phyloP scores from a whole-genome alignment of 768 basidiomycete genomes.

The Russula abietina region DNA sequence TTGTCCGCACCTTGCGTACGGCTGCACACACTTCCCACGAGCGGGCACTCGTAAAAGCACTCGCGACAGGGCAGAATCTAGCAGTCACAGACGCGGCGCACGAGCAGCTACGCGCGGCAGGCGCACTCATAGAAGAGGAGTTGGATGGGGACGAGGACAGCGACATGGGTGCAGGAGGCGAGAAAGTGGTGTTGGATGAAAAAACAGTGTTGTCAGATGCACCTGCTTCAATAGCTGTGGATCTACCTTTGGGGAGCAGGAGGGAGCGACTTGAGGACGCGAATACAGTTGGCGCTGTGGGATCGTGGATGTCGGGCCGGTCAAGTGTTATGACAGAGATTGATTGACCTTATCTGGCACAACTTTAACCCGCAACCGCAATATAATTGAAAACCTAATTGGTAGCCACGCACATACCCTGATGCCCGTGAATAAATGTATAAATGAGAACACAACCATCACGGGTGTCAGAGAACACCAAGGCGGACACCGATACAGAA shows the following conservation, averaged over 20 bases:
- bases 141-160: background rate
- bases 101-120: constrained; percentile 7
- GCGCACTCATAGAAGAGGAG: constrained; percentile 14
- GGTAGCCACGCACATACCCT: background rate
- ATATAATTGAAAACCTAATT: background rate
- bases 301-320: constrained; percentile 17
- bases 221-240: background rate
- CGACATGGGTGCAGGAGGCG: background rate
- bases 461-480: background rate
- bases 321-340: constrained; percentile 8
- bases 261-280: constrained; percentile 1
- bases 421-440: background rate
- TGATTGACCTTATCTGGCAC: no score
- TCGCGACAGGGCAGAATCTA: constrained; percentile 76
- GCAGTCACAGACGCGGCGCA: constrained; percentile 35
- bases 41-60: constrained; percentile 68
- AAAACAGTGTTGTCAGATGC: background rate
- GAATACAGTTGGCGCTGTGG: background rate
- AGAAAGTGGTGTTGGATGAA: constrained; percentile 14
- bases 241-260: constrained; percentile 5
- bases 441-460: constrained; percentile 1
- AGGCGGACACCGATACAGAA: background rate
- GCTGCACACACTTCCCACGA: constrained; percentile 54
- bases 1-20: constrained; percentile 6
- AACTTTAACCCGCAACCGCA: background rate